These are phyloP conservation scores for Pyricularia sp. DNA, from an alignment of 2,329 filamentous ascomycete genomes.

Conservation along the genomic window DNA sequence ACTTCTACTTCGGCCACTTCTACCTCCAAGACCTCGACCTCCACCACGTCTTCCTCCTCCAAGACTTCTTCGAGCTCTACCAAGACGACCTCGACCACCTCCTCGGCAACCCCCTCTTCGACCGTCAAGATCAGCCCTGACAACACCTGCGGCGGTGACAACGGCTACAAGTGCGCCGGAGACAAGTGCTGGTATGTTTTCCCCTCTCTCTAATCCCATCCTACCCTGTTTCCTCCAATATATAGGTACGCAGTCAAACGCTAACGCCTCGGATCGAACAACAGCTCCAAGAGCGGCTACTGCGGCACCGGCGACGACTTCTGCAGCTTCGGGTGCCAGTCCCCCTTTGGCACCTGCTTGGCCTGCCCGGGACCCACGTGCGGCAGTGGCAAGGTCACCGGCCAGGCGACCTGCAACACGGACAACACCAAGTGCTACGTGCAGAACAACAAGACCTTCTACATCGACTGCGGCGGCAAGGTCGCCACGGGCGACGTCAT, in stretches of 20 bases:
- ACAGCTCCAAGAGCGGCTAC: slow-evolving; percentile 7
- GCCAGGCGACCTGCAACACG: neutral
- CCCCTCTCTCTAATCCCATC: too few species aligned
- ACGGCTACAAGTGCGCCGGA: neutral
- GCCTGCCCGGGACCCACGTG: neutral
- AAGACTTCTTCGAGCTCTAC: neutral
- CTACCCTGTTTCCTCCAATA: too few species aligned
- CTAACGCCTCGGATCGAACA: too few species aligned
- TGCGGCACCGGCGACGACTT: slow-evolving; percentile 9
- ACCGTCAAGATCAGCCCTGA: slow-evolving; percentile 2
- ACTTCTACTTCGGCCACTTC: neutral
- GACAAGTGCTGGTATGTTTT: slow-evolving; percentile 4
- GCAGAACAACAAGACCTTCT: neutral
- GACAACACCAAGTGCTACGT: neutral
- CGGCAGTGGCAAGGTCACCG: slow-evolving; percentile 12
- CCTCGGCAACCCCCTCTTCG: neutral
- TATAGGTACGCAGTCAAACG: too few species aligned
- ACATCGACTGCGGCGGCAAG: neutral
- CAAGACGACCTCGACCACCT: neutral
- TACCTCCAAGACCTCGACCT: neutral
- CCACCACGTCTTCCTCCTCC: neutral
- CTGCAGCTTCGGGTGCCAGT: slow-evolving; percentile 10
- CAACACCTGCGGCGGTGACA: neutral
- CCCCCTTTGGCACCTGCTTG: slow-evolving; percentile 7
- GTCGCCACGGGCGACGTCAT: neutral